Conservation (phyloP, 2,329 filamentous ascomycete genomes). For the Dothideomycetidae sp. region DNA sequence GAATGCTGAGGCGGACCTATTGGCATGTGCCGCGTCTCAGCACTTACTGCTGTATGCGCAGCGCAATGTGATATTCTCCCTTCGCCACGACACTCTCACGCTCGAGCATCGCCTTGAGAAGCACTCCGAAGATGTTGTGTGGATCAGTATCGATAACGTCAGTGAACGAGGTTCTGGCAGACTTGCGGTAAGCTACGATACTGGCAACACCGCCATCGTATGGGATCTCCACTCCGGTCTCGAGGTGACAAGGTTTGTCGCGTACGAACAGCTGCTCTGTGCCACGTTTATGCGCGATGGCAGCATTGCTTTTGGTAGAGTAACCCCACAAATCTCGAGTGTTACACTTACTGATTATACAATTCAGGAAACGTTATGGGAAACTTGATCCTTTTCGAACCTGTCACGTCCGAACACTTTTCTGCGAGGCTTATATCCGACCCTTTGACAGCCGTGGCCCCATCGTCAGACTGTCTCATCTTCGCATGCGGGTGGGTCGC, state of each 20-base stretch:
- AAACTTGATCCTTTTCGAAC: slow-evolving; percentile 88
- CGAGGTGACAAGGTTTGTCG: slow-evolving; percentile 81
- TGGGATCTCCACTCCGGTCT: slow-evolving; percentile 92
- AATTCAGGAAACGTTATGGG: slow-evolving; percentile 79
- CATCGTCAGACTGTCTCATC: slow-evolving; percentile 75
- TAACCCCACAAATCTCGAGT: too few species aligned
- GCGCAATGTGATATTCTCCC: slow-evolving; percentile 66
- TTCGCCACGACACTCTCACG: slow-evolving; percentile 82
- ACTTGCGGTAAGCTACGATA: slow-evolving; percentile 85
- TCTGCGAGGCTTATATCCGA: slow-evolving; percentile 88
- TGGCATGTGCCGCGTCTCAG: slow-evolving; percentile 80
- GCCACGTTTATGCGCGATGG: slow-evolving; percentile 95
- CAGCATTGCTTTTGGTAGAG: slow-evolving; percentile 86
- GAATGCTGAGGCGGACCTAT: slow-evolving; percentile 45
- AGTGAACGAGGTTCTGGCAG: slow-evolving; percentile 76
- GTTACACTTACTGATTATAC: too few species aligned
- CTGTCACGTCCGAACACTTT: slow-evolving; percentile 80
- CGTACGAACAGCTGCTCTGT: slow-evolving; percentile 72
- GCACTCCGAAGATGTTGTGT: slow-evolving; percentile 68
- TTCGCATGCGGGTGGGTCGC: slow-evolving; percentile 78
- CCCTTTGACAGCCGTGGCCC: slow-evolving; percentile 84
- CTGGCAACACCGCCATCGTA: slow-evolving; percentile 79
- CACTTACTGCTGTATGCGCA: slow-evolving; percentile 83
- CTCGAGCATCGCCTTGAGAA: slow-evolving; percentile 75
- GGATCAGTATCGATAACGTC: slow-evolving; percentile 80